A percentile compares a stretch with the other conserved stretches of the same genome.
Evolutionary conservation across 2,329 filamentous ascomycete genomes (phyloP).

Genomic region (Bretziella fagacearum): DNA sequence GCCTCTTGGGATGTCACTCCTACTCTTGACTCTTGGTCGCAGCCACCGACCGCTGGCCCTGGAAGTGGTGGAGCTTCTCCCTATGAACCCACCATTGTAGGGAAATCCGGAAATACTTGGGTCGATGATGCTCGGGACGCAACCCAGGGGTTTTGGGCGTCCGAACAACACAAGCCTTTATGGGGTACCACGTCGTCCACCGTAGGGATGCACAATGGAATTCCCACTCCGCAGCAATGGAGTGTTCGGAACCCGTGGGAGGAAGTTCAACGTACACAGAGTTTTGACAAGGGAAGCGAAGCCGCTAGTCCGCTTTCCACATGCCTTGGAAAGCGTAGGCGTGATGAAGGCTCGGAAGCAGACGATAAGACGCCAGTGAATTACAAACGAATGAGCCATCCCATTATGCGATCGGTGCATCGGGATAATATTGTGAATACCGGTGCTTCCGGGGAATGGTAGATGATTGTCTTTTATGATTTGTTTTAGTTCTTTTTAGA

Average conservation of each 20-base stretch:
- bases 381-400: constrained; percentile 8
- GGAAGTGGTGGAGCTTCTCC: constrained; percentile 10
- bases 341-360: constrained; percentile 8
- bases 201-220: not conserved
- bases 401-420: not conserved
- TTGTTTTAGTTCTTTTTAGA: not conserved
- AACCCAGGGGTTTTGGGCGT: constrained; percentile 6
- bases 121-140: constrained; percentile 6
- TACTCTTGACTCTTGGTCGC: constrained; percentile 6
- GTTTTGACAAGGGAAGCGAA: constrained; percentile 7
- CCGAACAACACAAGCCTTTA: constrained; percentile 7
- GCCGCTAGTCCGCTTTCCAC: constrained; percentile 6
- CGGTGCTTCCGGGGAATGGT: constrained; percentile 3
- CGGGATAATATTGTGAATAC: not conserved
- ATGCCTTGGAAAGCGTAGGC: constrained; percentile 9
- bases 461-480: not conserved
- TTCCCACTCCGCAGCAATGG: constrained; percentile 1
- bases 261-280: constrained; percentile 4
- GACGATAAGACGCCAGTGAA: constrained; percentile 3
- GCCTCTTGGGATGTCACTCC: constrained; percentile 8
- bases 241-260: constrained; percentile 10
- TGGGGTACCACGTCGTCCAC: constrained; percentile 3
- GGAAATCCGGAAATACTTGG: constrained; percentile 8
- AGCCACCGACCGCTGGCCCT: not conserved
- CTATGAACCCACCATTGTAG: constrained; percentile 12